Percentiles rank a stretch among this genome's conserved stretches.
These are phyloP conservation scores for Coniella vitis DNA, from an alignment of 2,329 filamentous ascomycete species.

Conservation along the genomic window DNA sequence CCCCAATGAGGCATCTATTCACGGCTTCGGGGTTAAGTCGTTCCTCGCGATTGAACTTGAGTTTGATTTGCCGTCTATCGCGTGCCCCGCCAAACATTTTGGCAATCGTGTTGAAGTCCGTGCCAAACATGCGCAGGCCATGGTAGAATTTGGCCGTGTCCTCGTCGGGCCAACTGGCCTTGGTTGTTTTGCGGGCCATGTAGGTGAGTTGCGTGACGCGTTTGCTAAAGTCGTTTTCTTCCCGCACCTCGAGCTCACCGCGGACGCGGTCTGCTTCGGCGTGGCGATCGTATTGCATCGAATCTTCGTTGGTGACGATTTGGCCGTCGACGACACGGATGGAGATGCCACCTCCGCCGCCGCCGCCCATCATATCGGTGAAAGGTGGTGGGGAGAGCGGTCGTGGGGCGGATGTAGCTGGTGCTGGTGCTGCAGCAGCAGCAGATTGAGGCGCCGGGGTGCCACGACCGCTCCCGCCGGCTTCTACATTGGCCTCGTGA, in stretches of 20 bases:
- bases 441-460: slow-evolving; percentile 13
- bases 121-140: slow-evolving; percentile 69
- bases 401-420: slow-evolving; percentile 17
- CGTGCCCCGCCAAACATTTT: slow-evolving; percentile 63
- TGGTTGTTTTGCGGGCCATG: slow-evolving; percentile 53
- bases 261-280: slow-evolving; percentile 49
- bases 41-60: slow-evolving; percentile 79
- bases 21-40: slow-evolving; percentile 56
- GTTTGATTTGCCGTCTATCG: slow-evolving; percentile 67
- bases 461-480: not conserved
- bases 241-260: slow-evolving; percentile 53
- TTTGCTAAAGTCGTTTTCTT: slow-evolving; percentile 73
- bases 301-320: slow-evolving; percentile 63
- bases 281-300: slow-evolving; percentile 62
- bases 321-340: slow-evolving; percentile 64
- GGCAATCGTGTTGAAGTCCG: slow-evolving; percentile 74
- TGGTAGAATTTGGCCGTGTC: slow-evolving; percentile 72
- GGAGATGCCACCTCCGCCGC: slow-evolving; percentile 24
- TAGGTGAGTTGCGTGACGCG: slow-evolving; percentile 64
- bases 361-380: slow-evolving; percentile 9
- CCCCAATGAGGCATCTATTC: slow-evolving; percentile 54
- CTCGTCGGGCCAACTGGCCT: slow-evolving; percentile 63
- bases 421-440: slow-evolving; percentile 17
- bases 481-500: slow-evolving; percentile 14
- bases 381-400: slow-evolving; percentile 4